Percentiles rank a stretch among this genome's conserved stretches.
These are phyloP conservation scores for Durotheca rogersii DNA, from an alignment of 495 filamentous ascomycete genomes.

Conservation along the genomic window DNA sequence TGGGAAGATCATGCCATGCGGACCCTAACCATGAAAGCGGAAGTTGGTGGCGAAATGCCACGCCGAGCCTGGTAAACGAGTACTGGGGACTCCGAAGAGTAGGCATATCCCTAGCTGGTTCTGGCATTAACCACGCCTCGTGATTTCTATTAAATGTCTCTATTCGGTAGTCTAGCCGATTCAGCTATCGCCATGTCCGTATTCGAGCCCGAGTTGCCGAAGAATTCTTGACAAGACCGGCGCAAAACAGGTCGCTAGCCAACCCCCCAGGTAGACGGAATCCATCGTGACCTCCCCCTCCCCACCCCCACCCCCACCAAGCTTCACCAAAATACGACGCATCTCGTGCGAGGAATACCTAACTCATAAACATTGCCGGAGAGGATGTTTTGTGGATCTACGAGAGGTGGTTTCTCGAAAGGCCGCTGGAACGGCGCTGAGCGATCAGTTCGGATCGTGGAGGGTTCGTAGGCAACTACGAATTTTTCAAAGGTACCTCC, in stretches of 20 bases:
- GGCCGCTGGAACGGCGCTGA: conserved; percentile 1
- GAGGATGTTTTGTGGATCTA: neutral
- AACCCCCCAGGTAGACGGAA: too few relatives aligned
- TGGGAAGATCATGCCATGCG: conserved; percentile 30
- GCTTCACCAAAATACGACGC: too few relatives aligned
- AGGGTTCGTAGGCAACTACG: too few relatives aligned
- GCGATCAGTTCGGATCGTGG: conserved; percentile 1
- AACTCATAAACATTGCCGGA: neutral
- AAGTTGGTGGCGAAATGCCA: conserved; percentile 13
- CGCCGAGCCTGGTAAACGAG: conserved; percentile 3
- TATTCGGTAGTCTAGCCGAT: neutral
- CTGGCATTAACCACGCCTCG: conserved; percentile 9
- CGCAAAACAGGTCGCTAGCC: neutral
- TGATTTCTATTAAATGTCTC: conserved; percentile 8
- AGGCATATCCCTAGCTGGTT: conserved; percentile 1
- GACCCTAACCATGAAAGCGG: conserved; percentile 9
- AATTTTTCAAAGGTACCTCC: too few relatives aligned
- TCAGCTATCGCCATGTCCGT: conserved; percentile 8
- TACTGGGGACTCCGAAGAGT: neutral
- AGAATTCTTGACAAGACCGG: neutral
- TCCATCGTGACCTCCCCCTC: too few relatives aligned
- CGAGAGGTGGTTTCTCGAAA: conserved; percentile 1
- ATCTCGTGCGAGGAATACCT: too few relatives aligned
- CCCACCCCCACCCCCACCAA: too few relatives aligned
- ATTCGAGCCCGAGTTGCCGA: neutral